These are phyloP conservation scores for Calonectria pteridis DNA, from an alignment of 2,329 filamentous ascomycete genomes.

Conservation along the genomic window DNA sequence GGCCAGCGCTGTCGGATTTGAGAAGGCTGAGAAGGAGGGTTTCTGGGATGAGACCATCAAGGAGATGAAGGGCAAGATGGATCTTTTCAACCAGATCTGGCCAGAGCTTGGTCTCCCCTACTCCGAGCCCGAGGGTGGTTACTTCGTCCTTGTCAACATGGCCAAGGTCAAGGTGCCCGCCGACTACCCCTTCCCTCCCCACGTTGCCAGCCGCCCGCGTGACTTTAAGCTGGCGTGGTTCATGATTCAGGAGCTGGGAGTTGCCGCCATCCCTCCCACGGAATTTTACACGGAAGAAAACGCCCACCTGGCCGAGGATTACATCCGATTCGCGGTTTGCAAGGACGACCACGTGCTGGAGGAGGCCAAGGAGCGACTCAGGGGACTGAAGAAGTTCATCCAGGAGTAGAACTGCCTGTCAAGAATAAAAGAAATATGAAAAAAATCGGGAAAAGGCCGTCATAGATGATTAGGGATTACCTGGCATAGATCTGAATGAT, in stretches of 20 bases:
- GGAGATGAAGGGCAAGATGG: slow-evolving; percentile 92
- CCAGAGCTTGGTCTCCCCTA: slow-evolving; percentile 82
- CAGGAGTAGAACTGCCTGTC: slow-evolving; percentile 29
- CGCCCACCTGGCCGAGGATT: slow-evolving; percentile 89
- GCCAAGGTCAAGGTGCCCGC: slow-evolving; percentile 85
- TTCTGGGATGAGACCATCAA: slow-evolving; percentile 89
- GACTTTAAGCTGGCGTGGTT: slow-evolving; percentile 98
- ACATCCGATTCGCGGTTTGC: slow-evolving; percentile 94
- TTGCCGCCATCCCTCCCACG: slow-evolving; percentile 95
- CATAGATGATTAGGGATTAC: slow-evolving; percentile 13
- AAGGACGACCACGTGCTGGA: slow-evolving; percentile 91
- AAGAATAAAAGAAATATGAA: slow-evolving; percentile 1
- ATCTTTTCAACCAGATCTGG: slow-evolving; percentile 86
- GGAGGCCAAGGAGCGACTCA: slow-evolving; percentile 80
- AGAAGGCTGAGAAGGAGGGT: slow-evolving; percentile 83
- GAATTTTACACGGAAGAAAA: slow-evolving; percentile 95
- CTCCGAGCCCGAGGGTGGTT: slow-evolving; percentile 94
- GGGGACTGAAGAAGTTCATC: slow-evolving; percentile 81
- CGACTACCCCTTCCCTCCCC: slow-evolving; percentile 88
- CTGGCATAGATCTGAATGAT: slow-evolving; percentile 20
- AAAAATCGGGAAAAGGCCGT: slow-evolving; percentile 4
- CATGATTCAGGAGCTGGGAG: slow-evolving; percentile 94
- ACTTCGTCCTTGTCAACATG: slow-evolving; percentile 97
- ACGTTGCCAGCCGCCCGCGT: slow-evolving; percentile 86
- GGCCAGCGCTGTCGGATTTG: slow-evolving; percentile 93